phyloP scores from a whole-genome alignment of 306 rosid species.

The Cicer judaicum region DNA sequence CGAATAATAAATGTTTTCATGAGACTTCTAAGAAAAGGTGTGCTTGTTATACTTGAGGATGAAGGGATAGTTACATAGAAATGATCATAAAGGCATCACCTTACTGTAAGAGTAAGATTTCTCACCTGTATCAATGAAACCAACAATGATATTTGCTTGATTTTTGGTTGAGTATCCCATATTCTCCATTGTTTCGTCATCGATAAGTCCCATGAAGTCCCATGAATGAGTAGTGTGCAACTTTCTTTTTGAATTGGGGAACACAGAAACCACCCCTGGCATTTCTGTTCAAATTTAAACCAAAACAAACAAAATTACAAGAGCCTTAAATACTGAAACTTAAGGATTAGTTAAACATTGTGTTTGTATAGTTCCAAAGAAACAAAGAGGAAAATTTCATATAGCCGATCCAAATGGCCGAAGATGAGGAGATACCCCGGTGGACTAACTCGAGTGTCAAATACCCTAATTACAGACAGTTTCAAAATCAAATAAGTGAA shows the following conservation, averaged over 20 bases:
- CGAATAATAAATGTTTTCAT: conserved; percentile 38
- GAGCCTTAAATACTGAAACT: conserved; percentile 7
- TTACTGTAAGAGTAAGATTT: conserved; percentile 17
- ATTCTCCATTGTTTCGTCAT: conserved; percentile 59
- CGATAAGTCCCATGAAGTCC: conserved; percentile 79
- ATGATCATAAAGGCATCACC: conserved; percentile 32
- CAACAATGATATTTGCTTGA: conserved; percentile 69
- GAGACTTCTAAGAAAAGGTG: conserved; percentile 39
- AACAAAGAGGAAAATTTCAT: not conserved
- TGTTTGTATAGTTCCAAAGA: not conserved
- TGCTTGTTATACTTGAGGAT: conserved; percentile 17
- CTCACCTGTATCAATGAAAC: conserved; percentile 81
- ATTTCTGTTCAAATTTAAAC: conserved; percentile 60
- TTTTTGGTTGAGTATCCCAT: conserved; percentile 60
- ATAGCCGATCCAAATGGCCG: too few species aligned
- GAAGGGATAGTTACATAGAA: conserved; percentile 33
- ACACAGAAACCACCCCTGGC: conserved; percentile 75
- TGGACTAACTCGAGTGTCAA: too few species aligned
- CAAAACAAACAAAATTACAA: conserved; percentile 25
- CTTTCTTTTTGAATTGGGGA: conserved; percentile 70
- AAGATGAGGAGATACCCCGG: too few species aligned
- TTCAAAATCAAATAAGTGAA: not conserved
- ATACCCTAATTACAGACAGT: too few species aligned
- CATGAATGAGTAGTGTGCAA: conserved; percentile 86
- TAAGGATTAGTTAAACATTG: not conserved